A percentile compares a stretch with the other conserved stretches of the same genome.
Conservation (phyloP, 2,329 filamentous ascomycete species). For the Fusarium sp. region DNA sequence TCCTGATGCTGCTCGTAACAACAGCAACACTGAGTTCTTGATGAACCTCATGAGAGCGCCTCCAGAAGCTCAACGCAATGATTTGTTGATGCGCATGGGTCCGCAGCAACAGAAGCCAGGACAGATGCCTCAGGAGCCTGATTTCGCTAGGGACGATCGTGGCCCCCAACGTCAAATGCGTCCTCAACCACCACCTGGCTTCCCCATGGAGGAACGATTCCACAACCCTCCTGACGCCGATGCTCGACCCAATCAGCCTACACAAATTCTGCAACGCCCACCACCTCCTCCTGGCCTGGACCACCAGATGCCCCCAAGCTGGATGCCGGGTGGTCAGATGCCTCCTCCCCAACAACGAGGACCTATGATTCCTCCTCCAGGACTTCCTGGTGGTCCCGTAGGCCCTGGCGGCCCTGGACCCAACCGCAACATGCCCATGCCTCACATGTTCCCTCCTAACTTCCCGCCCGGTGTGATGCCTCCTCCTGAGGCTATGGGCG, state of each 20-base stretch:
- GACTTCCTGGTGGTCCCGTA: constrained; percentile 55
- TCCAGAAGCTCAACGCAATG: constrained; percentile 65
- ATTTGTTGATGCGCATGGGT: constrained; percentile 63
- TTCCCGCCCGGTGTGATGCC: constrained; percentile 65
- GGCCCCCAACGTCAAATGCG: constrained; percentile 57
- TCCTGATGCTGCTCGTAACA: constrained; percentile 61
- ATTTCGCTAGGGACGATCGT: constrained; percentile 56
- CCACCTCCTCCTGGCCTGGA: constrained; percentile 71
- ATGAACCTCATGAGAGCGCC: constrained; percentile 80
- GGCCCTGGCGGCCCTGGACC: constrained; percentile 45
- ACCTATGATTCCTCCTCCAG: constrained; percentile 72
- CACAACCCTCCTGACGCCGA: constrained; percentile 61
- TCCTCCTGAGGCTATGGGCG: constrained; percentile 63
- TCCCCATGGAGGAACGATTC: constrained; percentile 66
- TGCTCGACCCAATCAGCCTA: constrained; percentile 64
- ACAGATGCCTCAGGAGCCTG: constrained; percentile 57
- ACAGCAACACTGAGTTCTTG: constrained; percentile 83
- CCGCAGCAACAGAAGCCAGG: constrained; percentile 57
- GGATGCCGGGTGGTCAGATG: constrained; percentile 62
- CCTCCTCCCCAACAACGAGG: constrained; percentile 58
- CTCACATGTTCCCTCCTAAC: constrained; percentile 71
- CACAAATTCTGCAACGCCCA: constrained; percentile 74
- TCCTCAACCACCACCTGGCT: constrained; percentile 62
- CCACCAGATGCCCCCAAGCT: constrained; percentile 68
- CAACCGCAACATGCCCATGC: constrained; percentile 61